Evolutionary conservation across 2,329 filamentous ascomycete genomes (phyloP).

Genomic region (Colletotrichum viniferum): DNA sequence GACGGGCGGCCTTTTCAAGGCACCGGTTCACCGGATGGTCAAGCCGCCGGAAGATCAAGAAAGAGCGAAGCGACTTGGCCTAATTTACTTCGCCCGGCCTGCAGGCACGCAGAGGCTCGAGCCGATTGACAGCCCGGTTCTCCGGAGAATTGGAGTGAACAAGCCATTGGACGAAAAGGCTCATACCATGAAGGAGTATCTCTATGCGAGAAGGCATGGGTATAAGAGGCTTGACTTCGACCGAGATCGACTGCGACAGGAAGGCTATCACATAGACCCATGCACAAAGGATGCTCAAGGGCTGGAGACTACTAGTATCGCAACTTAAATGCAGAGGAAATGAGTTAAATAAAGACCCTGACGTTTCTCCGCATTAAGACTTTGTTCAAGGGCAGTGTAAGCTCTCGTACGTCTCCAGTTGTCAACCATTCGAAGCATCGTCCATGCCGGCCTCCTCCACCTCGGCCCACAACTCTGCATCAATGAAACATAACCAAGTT

Average conservation of each 20-base stretch:
- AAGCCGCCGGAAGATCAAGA: slow-evolving; percentile 35
- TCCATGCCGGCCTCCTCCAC: background rate
- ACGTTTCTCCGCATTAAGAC: background rate
- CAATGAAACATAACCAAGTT: too few relatives aligned
- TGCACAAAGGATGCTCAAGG: background rate
- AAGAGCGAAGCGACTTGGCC: slow-evolving; percentile 30
- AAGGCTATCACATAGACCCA: background rate
- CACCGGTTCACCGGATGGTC: slow-evolving; percentile 35
- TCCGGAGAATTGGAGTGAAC: background rate
- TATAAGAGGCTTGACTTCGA: background rate
- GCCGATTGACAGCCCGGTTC: background rate
- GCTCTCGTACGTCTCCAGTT: background rate
- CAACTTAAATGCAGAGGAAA: background rate
- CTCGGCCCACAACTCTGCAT: background rate
- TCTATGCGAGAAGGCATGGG: background rate
- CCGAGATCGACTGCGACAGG: background rate
- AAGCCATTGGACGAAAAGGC: background rate
- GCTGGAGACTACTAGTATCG: background rate
- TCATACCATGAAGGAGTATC: background rate
- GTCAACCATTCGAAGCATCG: background rate
- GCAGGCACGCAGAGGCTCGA: slow-evolving; percentile 20
- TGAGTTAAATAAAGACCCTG: background rate
- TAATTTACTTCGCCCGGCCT: slow-evolving; percentile 39
- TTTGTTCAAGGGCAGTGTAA: background rate
- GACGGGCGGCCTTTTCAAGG: slow-evolving; percentile 31